Percentiles rank a stretch among this genome's conserved stretches.
These are phyloP conservation scores for Orychophragmus violaceus DNA, from an alignment of 345 rosid species.

Conservation along the genomic window DNA sequence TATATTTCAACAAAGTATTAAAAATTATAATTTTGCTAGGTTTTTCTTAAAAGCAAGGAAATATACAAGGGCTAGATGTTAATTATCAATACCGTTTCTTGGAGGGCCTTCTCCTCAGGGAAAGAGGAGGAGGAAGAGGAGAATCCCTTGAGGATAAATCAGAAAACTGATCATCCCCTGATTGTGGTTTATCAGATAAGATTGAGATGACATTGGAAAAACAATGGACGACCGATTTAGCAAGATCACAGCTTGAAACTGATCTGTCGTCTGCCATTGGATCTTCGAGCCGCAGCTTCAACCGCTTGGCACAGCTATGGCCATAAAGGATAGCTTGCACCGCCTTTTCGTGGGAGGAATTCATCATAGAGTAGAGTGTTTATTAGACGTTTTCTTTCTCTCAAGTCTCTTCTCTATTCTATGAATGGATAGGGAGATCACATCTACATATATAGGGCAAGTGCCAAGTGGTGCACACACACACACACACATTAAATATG, in stretches of 20 bases:
- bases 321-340: slow-evolving; percentile 21
- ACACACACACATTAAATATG: too few species aligned
- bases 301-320: slow-evolving; percentile 20
- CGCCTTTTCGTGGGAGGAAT: not conserved
- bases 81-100: slow-evolving; percentile 24
- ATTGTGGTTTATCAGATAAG: slow-evolving; percentile 2
- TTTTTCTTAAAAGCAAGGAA: not conserved
- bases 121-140: not conserved
- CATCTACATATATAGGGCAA: not conserved
- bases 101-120: not conserved
- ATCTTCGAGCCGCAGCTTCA: slow-evolving; percentile 16
- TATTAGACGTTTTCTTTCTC: not conserved
- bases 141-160: slow-evolving; percentile 5
- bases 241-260: slow-evolving; percentile 20
- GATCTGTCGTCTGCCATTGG: slow-evolving; percentile 3
- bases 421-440: not conserved
- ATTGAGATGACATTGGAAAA: slow-evolving; percentile 16
- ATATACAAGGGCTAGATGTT: not conserved
- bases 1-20: not conserved
- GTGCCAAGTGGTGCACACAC: not conserved
- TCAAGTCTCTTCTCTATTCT: not conserved
- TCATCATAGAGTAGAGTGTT: slow-evolving; percentile 10
- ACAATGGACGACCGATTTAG: slow-evolving; percentile 11
- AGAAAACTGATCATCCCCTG: not conserved
- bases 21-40: not conserved